These are phyloP conservation scores for Malus asiatica DNA, from an alignment of 306 rosid genomes.

Conservation along the genomic window DNA sequence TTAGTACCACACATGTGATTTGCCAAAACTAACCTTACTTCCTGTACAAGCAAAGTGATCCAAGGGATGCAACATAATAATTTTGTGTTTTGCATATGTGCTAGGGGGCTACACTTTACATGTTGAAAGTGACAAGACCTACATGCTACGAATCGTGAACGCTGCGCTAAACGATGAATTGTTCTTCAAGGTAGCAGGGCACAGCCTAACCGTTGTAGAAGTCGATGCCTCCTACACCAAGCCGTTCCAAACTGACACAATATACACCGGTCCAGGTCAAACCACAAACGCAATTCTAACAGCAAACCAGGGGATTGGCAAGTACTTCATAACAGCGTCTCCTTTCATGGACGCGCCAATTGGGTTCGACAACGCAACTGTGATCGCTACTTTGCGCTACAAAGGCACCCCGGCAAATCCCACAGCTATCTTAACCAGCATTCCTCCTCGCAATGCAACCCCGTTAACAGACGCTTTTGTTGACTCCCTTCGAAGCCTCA, in stretches of 20 bases:
- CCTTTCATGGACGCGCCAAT: constrained; percentile 80
- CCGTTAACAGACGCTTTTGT: constrained; percentile 27
- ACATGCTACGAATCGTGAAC: constrained; percentile 61
- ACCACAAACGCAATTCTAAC: constrained; percentile 59
- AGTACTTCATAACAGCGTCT: constrained; percentile 49
- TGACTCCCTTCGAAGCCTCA: constrained; percentile 57
- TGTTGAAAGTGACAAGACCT: constrained; percentile 63
- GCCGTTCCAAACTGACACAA: constrained; percentile 57
- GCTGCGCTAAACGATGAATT: constrained; percentile 69
- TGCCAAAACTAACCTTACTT: neutral
- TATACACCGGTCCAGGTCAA: constrained; percentile 69
- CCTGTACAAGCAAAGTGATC: too few relatives aligned
- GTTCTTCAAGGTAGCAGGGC: constrained; percentile 67
- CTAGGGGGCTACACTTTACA: constrained; percentile 53
- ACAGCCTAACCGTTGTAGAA: constrained; percentile 53
- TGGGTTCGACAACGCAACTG: constrained; percentile 47
- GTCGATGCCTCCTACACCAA: constrained; percentile 64
- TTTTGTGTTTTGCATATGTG: constrained; percentile 1
- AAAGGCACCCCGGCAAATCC: constrained; percentile 34
- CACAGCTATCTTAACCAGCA: constrained; percentile 23
- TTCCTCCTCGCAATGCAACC: constrained; percentile 64
- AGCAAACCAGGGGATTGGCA: constrained; percentile 37
- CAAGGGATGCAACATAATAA: too few relatives aligned
- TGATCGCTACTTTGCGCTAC: constrained; percentile 47
- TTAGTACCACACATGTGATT: neutral